Evolutionary conservation across 2,329 filamentous ascomycete species (phyloP).

Genomic region (Leptographium radiaticola): DNA sequence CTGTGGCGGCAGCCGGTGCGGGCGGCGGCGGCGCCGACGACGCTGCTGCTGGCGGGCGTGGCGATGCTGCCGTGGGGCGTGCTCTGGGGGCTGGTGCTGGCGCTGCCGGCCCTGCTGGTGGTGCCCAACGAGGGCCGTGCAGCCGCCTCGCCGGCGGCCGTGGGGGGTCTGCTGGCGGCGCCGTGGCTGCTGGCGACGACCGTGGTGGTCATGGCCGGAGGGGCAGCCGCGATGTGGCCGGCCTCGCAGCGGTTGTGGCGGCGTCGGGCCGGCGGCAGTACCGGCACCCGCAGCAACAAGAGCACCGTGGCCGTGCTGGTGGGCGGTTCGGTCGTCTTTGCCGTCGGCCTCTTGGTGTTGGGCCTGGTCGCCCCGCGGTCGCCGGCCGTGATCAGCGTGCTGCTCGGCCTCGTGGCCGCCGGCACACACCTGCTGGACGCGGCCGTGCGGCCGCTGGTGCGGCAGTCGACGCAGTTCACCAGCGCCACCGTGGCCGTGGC

Average conservation of each 20-base stretch:
- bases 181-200: slow-evolving; percentile 28
- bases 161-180: slow-evolving; percentile 31
- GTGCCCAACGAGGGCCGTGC: slow-evolving; percentile 25
- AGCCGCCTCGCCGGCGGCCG: slow-evolving; percentile 19
- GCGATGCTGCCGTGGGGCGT: slow-evolving; percentile 31
- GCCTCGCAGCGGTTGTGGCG: neutral
- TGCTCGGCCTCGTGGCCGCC: slow-evolving; percentile 33
- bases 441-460: slow-evolving; percentile 27
- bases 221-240: neutral
- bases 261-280: neutral
- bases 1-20: slow-evolving; percentile 31
- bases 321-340: slow-evolving; percentile 27
- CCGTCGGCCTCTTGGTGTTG: slow-evolving; percentile 30
- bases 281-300: slow-evolving; percentile 4
- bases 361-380: slow-evolving; percentile 17
- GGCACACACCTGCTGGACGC: slow-evolving; percentile 27
- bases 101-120: slow-evolving; percentile 32
- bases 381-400: slow-evolving; percentile 29
- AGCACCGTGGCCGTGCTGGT: slow-evolving; percentile 25
- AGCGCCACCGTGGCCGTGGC: slow-evolving; percentile 30
- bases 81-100: slow-evolving; percentile 33
- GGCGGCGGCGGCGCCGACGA: slow-evolving; percentile 36
- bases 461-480: slow-evolving; percentile 35
- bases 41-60: slow-evolving; percentile 29
- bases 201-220: slow-evolving; percentile 5